Percentiles rank a stretch among this genome's conserved stretches.
Evolutionary conservation across 192 early-diverging fungal species (phyloP).

Genomic region (Rhizoclosmatium sp.): DNA sequence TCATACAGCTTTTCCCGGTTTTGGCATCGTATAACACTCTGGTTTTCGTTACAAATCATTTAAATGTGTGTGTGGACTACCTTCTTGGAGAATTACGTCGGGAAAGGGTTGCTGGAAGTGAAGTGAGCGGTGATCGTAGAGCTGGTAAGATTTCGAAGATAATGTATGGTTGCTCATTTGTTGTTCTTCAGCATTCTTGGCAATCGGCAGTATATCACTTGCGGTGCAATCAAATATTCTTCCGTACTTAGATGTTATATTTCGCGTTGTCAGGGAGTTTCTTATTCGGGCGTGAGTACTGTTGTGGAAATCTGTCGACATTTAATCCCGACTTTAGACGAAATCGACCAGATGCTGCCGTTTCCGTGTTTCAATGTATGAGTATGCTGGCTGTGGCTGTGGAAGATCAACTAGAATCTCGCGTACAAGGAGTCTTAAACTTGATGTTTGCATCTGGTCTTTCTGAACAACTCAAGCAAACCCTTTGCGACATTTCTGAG

Average conservation of each 20-base stretch:
- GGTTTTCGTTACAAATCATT: constrained; percentile 71
- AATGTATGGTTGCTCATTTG: neutral
- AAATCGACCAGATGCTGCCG: constrained; percentile 30
- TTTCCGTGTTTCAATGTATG: constrained; percentile 80
- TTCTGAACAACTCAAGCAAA: constrained; percentile 79
- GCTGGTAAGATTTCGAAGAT: constrained; percentile 38
- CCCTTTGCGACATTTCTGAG: constrained; percentile 79
- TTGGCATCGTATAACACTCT: constrained; percentile 81
- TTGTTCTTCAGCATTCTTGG: constrained; percentile 69
- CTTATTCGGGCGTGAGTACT: constrained; percentile 72
- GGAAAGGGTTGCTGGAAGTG: constrained; percentile 46
- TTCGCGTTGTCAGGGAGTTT: constrained; percentile 78
- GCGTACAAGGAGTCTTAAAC: constrained; percentile 84
- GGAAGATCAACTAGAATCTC: constrained; percentile 57
- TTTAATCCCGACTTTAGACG: constrained; percentile 22
- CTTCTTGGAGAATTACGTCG: constrained; percentile 77
- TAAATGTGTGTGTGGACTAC: constrained; percentile 77
- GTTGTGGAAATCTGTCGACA: neutral
- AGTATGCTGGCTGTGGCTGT: constrained; percentile 88
- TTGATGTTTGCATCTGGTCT: constrained; percentile 92
- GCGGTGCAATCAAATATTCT: constrained; percentile 79
- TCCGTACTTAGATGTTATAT: constrained; percentile 80
- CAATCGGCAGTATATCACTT: constrained; percentile 86
- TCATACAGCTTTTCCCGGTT: constrained; percentile 82
- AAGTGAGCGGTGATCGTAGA: constrained; percentile 55